Evolutionary conservation across 768 basidiomycete species (phyloP).

Genomic region (Hydnomerulius pinastri): DNA sequence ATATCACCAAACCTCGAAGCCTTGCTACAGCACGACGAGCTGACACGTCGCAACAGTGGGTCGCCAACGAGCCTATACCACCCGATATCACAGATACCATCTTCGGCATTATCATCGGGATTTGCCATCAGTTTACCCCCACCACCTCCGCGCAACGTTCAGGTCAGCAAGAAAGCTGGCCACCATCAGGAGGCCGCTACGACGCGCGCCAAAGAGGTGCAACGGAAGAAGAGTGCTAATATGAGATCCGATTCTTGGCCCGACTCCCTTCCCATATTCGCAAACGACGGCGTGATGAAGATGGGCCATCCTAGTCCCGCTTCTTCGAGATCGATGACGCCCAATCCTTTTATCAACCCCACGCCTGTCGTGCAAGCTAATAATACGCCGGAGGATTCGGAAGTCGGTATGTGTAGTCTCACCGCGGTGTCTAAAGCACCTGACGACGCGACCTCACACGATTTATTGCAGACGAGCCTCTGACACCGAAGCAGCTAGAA

Average conservation of each 20-base stretch:
- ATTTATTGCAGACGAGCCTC: slow-evolving; percentile 11
- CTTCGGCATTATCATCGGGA: slow-evolving; percentile 8
- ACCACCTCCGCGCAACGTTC: slow-evolving; percentile 33
- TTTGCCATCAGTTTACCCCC: slow-evolving; percentile 32
- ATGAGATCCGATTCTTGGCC: slow-evolving; percentile 27
- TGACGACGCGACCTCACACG: background rate
- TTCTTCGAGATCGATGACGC: slow-evolving; percentile 22
- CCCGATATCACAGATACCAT: slow-evolving; percentile 5
- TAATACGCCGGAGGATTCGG: slow-evolving; percentile 5
- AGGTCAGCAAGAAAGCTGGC: slow-evolving; percentile 11
- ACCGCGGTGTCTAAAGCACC: background rate
- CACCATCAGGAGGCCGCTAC: slow-evolving; percentile 16
- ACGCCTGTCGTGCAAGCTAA: slow-evolving; percentile 25
- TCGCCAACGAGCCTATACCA: slow-evolving; percentile 22
- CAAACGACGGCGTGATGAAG: background rate
- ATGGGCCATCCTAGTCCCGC: slow-evolving; percentile 4
- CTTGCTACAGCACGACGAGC: slow-evolving; percentile 58
- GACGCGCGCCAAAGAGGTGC: slow-evolving; percentile 18
- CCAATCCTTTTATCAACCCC: slow-evolving; percentile 41
- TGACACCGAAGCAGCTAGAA: slow-evolving; percentile 12
- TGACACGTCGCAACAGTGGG: slow-evolving; percentile 35
- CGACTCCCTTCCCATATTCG: slow-evolving; percentile 12
- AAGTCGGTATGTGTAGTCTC: slow-evolving; percentile 16
- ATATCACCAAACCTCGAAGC: slow-evolving; percentile 65
- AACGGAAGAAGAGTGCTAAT: slow-evolving; percentile 11